Evolutionary conservation across 2,329 filamentous ascomycete genomes (phyloP).

Genomic region (Diaporthe longicolla): DNA sequence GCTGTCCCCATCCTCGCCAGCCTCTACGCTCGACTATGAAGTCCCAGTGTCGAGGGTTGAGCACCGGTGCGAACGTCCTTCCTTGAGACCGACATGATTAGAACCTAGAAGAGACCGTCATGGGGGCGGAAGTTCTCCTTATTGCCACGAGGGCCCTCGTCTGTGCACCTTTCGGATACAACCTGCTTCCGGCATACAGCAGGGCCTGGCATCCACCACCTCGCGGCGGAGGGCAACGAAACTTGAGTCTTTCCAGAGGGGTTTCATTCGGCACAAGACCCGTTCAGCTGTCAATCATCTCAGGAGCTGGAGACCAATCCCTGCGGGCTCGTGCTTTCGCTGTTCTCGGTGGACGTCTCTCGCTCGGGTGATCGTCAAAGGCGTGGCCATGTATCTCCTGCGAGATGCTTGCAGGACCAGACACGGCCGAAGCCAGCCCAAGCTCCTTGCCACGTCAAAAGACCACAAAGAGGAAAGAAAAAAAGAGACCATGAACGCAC

Average conservation of each 20-base stretch:
- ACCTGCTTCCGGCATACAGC: too few species aligned
- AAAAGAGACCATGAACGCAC: not conserved
- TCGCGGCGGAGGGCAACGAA: not conserved
- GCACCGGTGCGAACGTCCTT: not conserved
- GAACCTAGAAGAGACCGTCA: not conserved
- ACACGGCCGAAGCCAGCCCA: not conserved
- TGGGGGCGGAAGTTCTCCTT: not conserved
- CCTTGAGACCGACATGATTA: not conserved
- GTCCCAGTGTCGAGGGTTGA: not conserved
- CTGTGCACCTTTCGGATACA: not conserved
- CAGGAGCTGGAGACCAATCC: not conserved
- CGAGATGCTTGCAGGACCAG: not conserved
- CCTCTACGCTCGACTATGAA: too few species aligned
- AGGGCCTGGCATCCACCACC: too few species aligned
- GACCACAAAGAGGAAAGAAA: not conserved
- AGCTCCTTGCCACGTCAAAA: not conserved
- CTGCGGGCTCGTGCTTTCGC: not conserved
- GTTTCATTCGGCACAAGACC: not conserved
- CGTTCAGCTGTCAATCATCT: too few species aligned
- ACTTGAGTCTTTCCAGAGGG: not conserved
- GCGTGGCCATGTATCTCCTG: not conserved
- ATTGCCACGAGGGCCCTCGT: too few species aligned
- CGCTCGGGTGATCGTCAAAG: not conserved
- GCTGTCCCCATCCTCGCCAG: not conserved
- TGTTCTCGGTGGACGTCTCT: not conserved